These are phyloP conservation scores for Lactarius akahatsu DNA, from an alignment of 768 basidiomycete species.

Conservation along the genomic window DNA sequence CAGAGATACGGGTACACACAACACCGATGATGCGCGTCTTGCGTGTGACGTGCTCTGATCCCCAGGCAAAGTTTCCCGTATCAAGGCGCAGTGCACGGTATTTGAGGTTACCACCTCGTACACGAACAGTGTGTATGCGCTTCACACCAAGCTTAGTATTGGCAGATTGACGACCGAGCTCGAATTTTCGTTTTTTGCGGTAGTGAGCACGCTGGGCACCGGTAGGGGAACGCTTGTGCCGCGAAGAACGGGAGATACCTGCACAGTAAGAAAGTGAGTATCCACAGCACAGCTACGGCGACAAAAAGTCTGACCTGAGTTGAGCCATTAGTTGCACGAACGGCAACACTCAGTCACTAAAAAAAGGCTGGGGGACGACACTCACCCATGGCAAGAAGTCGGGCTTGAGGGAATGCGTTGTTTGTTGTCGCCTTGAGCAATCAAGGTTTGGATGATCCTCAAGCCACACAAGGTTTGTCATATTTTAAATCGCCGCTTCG, in stretches of 20 bases:
- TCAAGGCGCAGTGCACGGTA: constrained; percentile 96
- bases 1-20: constrained; percentile 50
- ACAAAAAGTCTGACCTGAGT: constrained; percentile 5
- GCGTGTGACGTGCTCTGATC: constrained; percentile 86
- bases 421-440: constrained; percentile 28
- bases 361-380: constrained; percentile 36
- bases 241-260: constrained; percentile 97
- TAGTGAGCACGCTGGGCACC: constrained; percentile 92
- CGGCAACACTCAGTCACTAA: neutral
- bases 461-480: constrained; percentile 23
- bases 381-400: constrained; percentile 75
- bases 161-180: constrained; percentile 97
- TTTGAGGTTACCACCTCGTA: constrained; percentile 94
- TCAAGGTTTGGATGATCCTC: constrained; percentile 31
- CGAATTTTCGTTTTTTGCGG: constrained; percentile 99
- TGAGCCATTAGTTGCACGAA: neutral
- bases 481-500: constrained; percentile 21
- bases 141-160: constrained; percentile 96
- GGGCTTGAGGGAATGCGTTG: constrained; percentile 63
- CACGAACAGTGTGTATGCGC: constrained; percentile 92
- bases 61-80: constrained; percentile 98
- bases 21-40: constrained; percentile 97
- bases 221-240: constrained; percentile 95
- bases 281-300: neutral
- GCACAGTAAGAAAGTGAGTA: constrained; percentile 18